Base-by-base conservation (phyloP, 768 basidiomycete genomes). In the Udeniomyces megalosporus region DNA sequence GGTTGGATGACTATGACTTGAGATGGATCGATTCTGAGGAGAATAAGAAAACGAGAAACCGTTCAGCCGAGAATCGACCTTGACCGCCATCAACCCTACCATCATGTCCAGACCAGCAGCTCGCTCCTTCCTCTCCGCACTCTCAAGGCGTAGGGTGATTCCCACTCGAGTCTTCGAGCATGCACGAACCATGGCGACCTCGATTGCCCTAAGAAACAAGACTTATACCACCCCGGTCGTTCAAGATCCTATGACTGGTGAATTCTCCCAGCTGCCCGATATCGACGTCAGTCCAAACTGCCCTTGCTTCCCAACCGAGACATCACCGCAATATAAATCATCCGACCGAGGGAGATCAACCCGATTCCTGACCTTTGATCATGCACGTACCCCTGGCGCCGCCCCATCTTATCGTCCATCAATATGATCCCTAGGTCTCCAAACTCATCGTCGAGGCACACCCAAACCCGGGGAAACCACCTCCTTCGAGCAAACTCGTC, bases 401-500 rank as follows among this genome's bases (percentile, higher is more conserved):
- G 20, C 20, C 38, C 4, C n/a, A 5, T n/a, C 44, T 28, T 26
- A 4, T 29, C 14, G 11, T 46, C 24, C 38, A 42, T 17, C 38
- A 8, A 17, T 42, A 42, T 42, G 17, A 46, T 17, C 5, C 42
- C 6, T 61, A 73, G 72, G 35, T 72, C 29, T 68, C 69, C 28
- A 55, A 66, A 20, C 32, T 73, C 2, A 66, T 70, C 53, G 66
- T 71, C 51, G 60, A 58, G 14, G 60, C 66, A n/a, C 70, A 69
- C 17, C 35, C 35, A n/a, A 78, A 75, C 29, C 87, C 85, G 0
- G 81, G 80, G 66, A 73, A 78, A 7, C 76, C 80, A 6, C 87
- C 89, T 2, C 78, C 82, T 0, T 77, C 83, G 12, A 79, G 82
- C 1, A 77, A 78, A 35, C 79, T 95, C 60, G 77, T 84, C 7